Evolutionary conservation across 441 rosid species (phyloP), one percentile per base, ranked within the genome.

Genomic region (Aleurites moluccanus): DNA sequence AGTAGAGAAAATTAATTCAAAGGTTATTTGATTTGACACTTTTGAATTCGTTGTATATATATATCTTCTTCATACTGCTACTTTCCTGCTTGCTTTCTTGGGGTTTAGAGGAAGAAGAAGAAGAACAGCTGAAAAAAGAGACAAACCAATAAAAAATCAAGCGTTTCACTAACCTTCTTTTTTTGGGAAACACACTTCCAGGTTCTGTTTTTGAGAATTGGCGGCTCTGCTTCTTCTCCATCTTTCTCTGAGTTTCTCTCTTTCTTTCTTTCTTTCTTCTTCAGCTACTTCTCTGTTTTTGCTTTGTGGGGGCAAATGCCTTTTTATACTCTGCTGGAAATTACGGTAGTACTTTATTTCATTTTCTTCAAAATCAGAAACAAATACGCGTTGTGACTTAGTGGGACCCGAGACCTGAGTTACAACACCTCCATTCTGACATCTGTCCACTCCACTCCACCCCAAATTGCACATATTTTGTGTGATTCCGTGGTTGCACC

Each of bases 181-280:
- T 72, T 75, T 76, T 78, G 11, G 85, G 86, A 52, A 85, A 66
- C 47, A 84, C 84, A 64, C 84, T 84, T 28, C 80, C 84, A 21
- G 64, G 49, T 59, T 78, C 77, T 23, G 76, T 47, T 49, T 77
- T 78, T 33, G n/a, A 18, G 6, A 5, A 13, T 0, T 18, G 56
- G 20, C 16, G 56, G 56, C 16, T 52, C 56, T 15, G 56, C 56
- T 52, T 52, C 21, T 52, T 18, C 56, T 52, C 56, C 56, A 52
- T 52, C 21, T 0, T 9, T 52, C 7, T 52, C 56, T 52, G n/a
- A n/a, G n/a, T n/a, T n/a, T n/a, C n/a, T n/a, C n/a, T n/a, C n/a
- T n/a, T n/a, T n/a, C n/a, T n/a, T n/a, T 21, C 30, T 14, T 69
- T 21, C 28, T 33, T 28, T 18, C n/a, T 49, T 33, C 4, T 38